Evolutionary conservation across 768 basidiomycete genomes (phyloP).

Genomic region (Clavulina sp.): DNA sequence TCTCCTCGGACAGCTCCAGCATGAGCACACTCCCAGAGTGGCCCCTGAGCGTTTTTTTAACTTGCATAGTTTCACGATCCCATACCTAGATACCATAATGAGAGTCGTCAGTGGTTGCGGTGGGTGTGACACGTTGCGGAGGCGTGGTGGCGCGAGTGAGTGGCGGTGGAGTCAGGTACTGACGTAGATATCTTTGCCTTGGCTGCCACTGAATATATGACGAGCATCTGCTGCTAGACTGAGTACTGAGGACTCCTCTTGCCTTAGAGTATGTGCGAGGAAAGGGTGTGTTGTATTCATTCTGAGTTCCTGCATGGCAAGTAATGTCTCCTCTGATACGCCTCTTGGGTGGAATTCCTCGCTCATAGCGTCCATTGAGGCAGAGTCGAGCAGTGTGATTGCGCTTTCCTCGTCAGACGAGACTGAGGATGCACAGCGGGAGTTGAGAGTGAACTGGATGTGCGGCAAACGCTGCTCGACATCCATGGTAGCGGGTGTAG

Average conservation of each 20-base stretch:
- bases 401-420: no score
- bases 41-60: constrained; percentile 52
- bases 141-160: neutral
- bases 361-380: no score
- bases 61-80: constrained; percentile 52
- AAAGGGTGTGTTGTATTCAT: constrained; percentile 22
- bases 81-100: constrained; percentile 45
- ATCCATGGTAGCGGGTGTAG: no score
- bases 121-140: neutral
- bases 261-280: constrained; percentile 53
- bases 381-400: no score
- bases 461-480: no score
- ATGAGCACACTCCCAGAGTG: constrained; percentile 76
- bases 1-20: constrained; percentile 55
- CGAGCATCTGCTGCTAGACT: constrained; percentile 53
- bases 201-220: constrained; percentile 72
- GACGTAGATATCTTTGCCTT: constrained; percentile 60
- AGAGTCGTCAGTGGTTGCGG: constrained; percentile 8
- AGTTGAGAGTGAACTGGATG: no score
- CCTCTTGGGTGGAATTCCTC: no score
- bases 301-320: neutral
- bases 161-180: constrained; percentile 12
- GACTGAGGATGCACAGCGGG: no score
- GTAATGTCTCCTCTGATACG: no score
- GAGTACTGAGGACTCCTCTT: constrained; percentile 50